Percentiles rank a stretch among this genome's conserved stretches.
Conservation (phyloP, 2,329 filamentous ascomycete species). For the Diaporthe amygdali region DNA sequence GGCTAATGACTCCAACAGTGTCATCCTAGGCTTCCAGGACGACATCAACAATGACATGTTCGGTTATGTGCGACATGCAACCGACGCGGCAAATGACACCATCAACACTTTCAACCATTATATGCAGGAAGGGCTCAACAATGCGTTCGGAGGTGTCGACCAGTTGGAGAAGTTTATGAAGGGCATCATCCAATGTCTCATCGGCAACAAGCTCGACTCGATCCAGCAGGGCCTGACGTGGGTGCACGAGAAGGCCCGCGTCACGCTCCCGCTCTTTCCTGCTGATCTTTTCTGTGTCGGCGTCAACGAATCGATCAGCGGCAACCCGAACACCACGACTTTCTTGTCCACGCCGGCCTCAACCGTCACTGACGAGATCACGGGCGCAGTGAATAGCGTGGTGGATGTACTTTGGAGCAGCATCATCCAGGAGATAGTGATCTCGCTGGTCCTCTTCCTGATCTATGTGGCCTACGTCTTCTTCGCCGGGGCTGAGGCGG, state of each 20-base stretch:
- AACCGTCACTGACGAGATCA: conserved; percentile 81
- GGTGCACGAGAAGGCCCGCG: conserved; percentile 85
- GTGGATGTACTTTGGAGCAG: conserved; percentile 68
- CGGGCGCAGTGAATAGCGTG: conserved; percentile 74
- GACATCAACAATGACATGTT: conserved; percentile 87
- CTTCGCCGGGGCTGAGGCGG: conserved; percentile 71
- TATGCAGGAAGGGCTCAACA: conserved; percentile 76
- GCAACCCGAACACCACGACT: conserved; percentile 52
- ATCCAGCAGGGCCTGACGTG: conserved; percentile 92
- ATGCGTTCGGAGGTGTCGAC: conserved; percentile 67
- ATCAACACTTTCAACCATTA: conserved; percentile 81
- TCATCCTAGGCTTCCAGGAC: conserved; percentile 57
- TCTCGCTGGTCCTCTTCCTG: conserved; percentile 75
- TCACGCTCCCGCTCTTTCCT: conserved; percentile 78
- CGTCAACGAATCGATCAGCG: conserved; percentile 64
- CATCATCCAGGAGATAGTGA: conserved; percentile 79
- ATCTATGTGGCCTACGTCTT: conserved; percentile 81
- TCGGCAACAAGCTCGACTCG: conserved; percentile 82
- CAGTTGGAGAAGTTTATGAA: conserved; percentile 69
- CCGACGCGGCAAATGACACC: conserved; percentile 81
- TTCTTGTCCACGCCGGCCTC: conserved; percentile 81
- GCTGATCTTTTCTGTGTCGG: conserved; percentile 86
- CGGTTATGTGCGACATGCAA: conserved; percentile 85
- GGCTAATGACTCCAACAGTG: conserved; percentile 77
- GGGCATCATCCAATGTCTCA: conserved; percentile 84